Evolutionary conservation across 768 basidiomycete genomes (phyloP), one percentile per base, ranked within the genome.

Genomic region (Cytidiella melzeri): DNA sequence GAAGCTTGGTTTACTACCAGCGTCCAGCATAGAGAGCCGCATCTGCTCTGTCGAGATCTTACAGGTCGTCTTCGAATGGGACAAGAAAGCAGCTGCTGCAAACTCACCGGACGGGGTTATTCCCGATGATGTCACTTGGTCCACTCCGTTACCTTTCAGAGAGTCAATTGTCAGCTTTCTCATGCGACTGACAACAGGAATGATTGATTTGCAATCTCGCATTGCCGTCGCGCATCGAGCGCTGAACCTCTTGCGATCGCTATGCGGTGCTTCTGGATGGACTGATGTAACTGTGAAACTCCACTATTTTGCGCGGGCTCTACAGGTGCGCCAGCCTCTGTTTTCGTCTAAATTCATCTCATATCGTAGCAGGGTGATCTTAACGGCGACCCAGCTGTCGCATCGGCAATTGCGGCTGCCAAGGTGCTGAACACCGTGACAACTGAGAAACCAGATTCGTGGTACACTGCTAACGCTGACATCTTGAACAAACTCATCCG

Each of bases 121-220:
- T 2, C 23, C 7, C 9, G 11, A 12, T 19, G 52, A 54, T 18
- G 11, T 43, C 9, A 26, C 46, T 10, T 94, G 92, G 90, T 65
- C 78, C 19, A 89, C 88, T 0, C 91, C 94, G 2, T 68, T 88
- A 24, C 74, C 76, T 19, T 82, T 91, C 49, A 80, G 91, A 24
- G 95, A 98, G 67, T 85, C 84, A 51, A 88, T 96, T 69, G 87
- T 97, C 55, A 93, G 92, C 70, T 96, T 93, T 67, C 77, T 99
- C 27, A 83, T 99, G n/a, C 85, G 95, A 41, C 75, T 98, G 41
- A 83, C 89, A 7, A 90, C 90, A 13, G 76, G 79, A 25, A 68
- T 76, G 1, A 73, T 80, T 48, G 81, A 85, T 47, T 73, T 73
- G n/a, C 65, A 74, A 5, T 64, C 67, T 23, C 68, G 63, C 43